Evolutionary conservation across 148 eudicot species (phyloP), one percentile per base, ranked within the genome.

Genomic region (Talinum fruticosum): DNA sequence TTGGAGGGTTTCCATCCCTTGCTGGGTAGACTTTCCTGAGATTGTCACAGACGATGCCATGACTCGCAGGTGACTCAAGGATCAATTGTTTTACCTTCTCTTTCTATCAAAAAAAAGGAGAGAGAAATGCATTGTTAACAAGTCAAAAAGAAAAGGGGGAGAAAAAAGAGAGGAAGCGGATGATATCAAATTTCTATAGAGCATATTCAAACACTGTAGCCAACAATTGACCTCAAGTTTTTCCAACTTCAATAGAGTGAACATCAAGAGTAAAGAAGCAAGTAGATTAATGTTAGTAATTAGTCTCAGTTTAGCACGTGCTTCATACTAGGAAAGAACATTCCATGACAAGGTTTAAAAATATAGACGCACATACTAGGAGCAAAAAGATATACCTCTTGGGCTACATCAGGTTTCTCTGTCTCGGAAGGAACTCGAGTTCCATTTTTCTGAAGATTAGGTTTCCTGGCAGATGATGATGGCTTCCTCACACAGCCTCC

Each of bases 1-100:
- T 91, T 64, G 84, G 89, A 29, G 91, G 96, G 83, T 89, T 91
- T 75, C 96, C 96, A 67, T 91, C 96, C 76, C 86, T 88, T 33
- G 86, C 88, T 66, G 96, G 90, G 80, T 91, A 91, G 64, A 91
- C 87, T 73, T 88, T 91, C 74, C 86, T 86, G 59, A 91, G 85
- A 80, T 91, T 79, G 73, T 87, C 86, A 66, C 89, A 91, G 41
- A 91, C 73, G 54, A 91, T 81, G 8, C 91, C 79, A 66, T 86
- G 86, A 80, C 85, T 84, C 15, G 74, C 61, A 68, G 81, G 83
- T 70, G 86, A 83, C 68, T 87, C 90, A 29, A 82, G 87, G 6
- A 89, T 57, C 84, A 87, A 71, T 69, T 87, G 83, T 79, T 89
- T 89, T 44, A 89, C 93, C 77, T 76, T 88, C 87, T 85, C 91